A percentile compares a stretch with the other conserved stretches of the same genome.
phyloP scores from a whole-genome alignment of 2,329 filamentous ascomycete species.

The Cladosporium oxysporum region DNA sequence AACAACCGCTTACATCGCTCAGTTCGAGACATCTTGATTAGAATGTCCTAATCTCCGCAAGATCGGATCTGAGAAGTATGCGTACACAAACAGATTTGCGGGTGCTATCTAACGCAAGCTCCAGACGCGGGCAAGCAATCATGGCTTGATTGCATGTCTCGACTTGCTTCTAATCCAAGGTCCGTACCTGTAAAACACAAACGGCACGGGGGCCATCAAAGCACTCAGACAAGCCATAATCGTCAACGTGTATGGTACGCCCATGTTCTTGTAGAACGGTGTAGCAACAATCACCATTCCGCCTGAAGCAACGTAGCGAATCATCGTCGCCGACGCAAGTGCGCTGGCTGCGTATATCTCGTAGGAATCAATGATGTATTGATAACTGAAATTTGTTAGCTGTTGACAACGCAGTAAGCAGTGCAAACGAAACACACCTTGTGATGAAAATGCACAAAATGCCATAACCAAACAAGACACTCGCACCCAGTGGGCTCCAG shows the following conservation, averaged over 20 bases:
- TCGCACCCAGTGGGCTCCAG: slow-evolving; percentile 55
- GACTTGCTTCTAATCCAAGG: slow-evolving; percentile 21
- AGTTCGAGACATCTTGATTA: background rate
- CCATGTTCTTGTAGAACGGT: slow-evolving; percentile 44
- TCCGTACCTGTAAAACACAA: slow-evolving; percentile 48
- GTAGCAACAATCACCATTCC: slow-evolving; percentile 44
- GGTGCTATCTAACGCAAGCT: background rate
- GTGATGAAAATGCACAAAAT: slow-evolving; percentile 52
- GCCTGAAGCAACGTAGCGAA: slow-evolving; percentile 44
- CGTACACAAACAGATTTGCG: background rate
- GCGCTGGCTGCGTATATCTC: slow-evolving; percentile 55
- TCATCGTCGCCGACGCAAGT: slow-evolving; percentile 44
- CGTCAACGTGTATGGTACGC: slow-evolving; percentile 39
- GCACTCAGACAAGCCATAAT: slow-evolving; percentile 38
- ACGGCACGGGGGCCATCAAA: slow-evolving; percentile 43
- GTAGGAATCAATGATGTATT: slow-evolving; percentile 62
- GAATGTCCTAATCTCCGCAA: background rate
- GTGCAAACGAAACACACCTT: slow-evolving; percentile 42
- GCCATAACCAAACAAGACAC: slow-evolving; percentile 55
- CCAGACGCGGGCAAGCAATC: background rate
- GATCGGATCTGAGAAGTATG: background rate
- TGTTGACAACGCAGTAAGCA: background rate
- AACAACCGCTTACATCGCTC: background rate
- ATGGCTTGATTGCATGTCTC: slow-evolving; percentile 11
- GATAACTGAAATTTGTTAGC: slow-evolving; percentile 42